A percentile compares a stretch with the other conserved stretches of the same genome.
These are phyloP conservation scores for Fusarium circinatum DNA, from an alignment of 2,329 filamentous ascomycete species.

Conservation along the genomic window DNA sequence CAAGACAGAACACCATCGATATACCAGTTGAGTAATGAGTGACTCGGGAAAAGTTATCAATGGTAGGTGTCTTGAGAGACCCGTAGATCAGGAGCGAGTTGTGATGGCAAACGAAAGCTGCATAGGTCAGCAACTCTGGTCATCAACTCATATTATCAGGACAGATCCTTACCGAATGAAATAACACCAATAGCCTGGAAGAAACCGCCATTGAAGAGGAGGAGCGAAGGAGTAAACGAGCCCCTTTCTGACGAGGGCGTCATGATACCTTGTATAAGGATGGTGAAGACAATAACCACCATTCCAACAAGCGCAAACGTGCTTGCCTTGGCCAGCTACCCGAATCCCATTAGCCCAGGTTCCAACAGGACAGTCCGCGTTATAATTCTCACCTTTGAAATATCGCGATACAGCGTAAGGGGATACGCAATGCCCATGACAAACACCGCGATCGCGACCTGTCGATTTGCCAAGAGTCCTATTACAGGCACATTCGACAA, in stretches of 20 bases:
- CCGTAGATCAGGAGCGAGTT: conserved; percentile 98
- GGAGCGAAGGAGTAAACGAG: conserved; percentile 72
- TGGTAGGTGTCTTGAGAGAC: conserved; percentile 90
- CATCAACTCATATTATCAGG: neutral
- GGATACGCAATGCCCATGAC: conserved; percentile 89
- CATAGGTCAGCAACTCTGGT: neutral
- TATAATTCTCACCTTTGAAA: conserved; percentile 78
- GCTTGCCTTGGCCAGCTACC: conserved; percentile 91
- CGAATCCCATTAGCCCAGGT: conserved; percentile 16
- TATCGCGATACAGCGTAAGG: conserved; percentile 92
- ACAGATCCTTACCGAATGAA: conserved; percentile 78
- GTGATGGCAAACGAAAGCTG: conserved; percentile 80
- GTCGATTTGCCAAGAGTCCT: conserved; percentile 82
- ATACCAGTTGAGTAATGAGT: conserved; percentile 94
- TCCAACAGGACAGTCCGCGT: neutral
- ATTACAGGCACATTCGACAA: conserved; percentile 78
- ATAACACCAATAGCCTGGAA: conserved; percentile 98
- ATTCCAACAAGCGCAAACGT: conserved; percentile 94
- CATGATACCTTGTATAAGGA: conserved; percentile 83
- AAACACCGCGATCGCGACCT: conserved; percentile 88
- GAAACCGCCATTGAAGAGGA: conserved; percentile 86
- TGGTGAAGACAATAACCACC: conserved; percentile 87
- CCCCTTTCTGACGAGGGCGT: conserved; percentile 79
- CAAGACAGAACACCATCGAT: conserved; percentile 90
- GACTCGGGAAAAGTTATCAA: conserved; percentile 92